Conservation (phyloP, 2,329 filamentous ascomycete species). For the Verticillium klebahnii region DNA sequence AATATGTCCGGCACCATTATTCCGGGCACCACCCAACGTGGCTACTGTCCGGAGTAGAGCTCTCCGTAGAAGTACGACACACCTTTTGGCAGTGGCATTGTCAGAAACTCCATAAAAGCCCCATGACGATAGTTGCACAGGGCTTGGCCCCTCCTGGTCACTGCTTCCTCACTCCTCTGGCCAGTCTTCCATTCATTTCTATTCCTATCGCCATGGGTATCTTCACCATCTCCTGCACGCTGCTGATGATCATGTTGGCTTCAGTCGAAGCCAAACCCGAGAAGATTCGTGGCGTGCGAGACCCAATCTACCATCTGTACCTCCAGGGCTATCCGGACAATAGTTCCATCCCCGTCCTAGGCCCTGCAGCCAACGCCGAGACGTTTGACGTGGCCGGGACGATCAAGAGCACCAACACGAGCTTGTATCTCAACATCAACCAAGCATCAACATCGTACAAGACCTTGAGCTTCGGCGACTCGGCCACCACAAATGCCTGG, state of each 20-base stretch:
- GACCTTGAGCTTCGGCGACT: slow-evolving; percentile 39
- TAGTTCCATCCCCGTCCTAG: slow-evolving; percentile 41
- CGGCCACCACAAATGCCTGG: slow-evolving; percentile 42
- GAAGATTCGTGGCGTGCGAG: slow-evolving; percentile 43
- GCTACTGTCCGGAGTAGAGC: not conserved
- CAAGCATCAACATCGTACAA: slow-evolving; percentile 44
- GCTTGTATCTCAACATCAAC: slow-evolving; percentile 42
- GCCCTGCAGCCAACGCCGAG: slow-evolving; percentile 43
- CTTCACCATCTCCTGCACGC: slow-evolving; percentile 6
- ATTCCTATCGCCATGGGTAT: slow-evolving; percentile 5
- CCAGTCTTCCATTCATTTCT: not conserved
- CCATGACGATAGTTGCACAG: not conserved
- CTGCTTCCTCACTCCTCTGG: not conserved
- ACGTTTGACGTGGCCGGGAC: slow-evolving; percentile 44
- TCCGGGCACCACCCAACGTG: not conserved
- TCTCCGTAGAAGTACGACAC: not conserved
- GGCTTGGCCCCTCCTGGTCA: not conserved
- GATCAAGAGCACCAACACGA: slow-evolving; percentile 44
- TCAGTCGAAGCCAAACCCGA: slow-evolving; percentile 33
- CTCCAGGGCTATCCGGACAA: slow-evolving; percentile 41
- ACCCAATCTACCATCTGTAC: slow-evolving; percentile 49
- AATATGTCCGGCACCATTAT: not conserved
- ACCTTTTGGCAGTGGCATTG: not conserved
- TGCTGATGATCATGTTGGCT: slow-evolving; percentile 2
- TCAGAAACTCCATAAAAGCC: not conserved